Percentiles rank a stretch among this genome's conserved stretches.
phyloP scores from a whole-genome alignment of 2,329 filamentous ascomycete species.

The Sclerotinia subarctica region DNA sequence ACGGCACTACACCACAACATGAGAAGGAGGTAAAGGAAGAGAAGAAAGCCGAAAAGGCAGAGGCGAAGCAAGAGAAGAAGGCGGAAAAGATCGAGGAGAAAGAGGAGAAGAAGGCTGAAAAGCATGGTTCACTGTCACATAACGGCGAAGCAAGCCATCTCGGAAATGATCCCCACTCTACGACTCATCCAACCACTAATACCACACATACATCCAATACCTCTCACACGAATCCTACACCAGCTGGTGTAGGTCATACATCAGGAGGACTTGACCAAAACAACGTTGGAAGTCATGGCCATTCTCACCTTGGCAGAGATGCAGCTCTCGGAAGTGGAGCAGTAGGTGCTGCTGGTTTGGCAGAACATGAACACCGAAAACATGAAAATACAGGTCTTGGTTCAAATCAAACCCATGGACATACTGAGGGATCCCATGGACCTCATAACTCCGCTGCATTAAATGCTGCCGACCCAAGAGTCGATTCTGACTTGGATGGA shows the following conservation, averaged over 20 bases:
- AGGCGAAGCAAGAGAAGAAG: not conserved
- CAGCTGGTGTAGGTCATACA: not conserved
- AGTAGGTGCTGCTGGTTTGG: conserved; percentile 11
- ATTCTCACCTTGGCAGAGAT: conserved; percentile 4
- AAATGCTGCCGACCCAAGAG: conserved; percentile 29
- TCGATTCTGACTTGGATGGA: conserved; percentile 32
- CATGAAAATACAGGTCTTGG: conserved; percentile 10
- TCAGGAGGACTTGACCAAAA: conserved; percentile 11
- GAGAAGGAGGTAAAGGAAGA: conserved; percentile 3
- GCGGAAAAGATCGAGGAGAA: not conserved
- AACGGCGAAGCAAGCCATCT: conserved; percentile 25
- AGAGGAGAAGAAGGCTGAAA: conserved; percentile 16
- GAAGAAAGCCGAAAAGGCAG: conserved; percentile 1
- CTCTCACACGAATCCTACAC: conserved; percentile 1
- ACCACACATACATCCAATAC: conserved; percentile 22
- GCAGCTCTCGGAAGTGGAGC: conserved; percentile 16
- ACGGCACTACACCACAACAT: conserved; percentile 13
- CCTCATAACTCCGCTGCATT: conserved; percentile 26
- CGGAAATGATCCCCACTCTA: conserved; percentile 9
- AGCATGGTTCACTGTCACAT: not conserved
- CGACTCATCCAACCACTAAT: conserved; percentile 24
- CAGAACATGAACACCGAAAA: conserved; percentile 10
- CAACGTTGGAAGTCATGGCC: not conserved
- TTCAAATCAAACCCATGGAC: not conserved
- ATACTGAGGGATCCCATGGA: conserved; percentile 27